phyloP scores from a whole-genome alignment of 805 yeast genomes.

The Ogataea angusta region DNA sequence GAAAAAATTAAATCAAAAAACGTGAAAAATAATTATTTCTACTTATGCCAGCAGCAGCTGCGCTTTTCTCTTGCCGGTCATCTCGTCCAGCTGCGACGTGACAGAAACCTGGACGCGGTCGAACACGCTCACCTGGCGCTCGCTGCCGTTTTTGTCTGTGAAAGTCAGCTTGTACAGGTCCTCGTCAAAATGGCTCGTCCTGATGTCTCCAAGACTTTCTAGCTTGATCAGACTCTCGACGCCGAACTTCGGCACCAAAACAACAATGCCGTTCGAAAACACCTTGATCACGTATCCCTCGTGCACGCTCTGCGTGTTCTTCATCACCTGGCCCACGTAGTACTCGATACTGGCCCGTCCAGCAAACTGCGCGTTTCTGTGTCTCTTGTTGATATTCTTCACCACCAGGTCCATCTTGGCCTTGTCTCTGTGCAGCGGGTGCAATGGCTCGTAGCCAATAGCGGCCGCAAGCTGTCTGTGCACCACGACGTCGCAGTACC shows the following conservation, averaged over 20 bases:
- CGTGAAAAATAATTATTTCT: background rate
- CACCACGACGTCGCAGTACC: conserved; percentile 96
- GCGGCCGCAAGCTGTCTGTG: conserved; percentile 99
- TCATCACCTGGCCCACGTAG: conserved; percentile 97
- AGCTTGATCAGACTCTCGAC: conserved; percentile 89
- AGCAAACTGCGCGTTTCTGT: conserved; percentile 97
- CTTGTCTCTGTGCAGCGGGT: conserved; percentile 81
- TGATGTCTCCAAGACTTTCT: conserved; percentile 66
- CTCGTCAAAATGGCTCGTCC: conserved; percentile 69
- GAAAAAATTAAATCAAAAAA: background rate
- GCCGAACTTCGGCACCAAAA: conserved; percentile 92
- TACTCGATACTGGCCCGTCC: conserved; percentile 98
- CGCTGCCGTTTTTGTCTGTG: conserved; percentile 37
- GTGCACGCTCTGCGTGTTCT: conserved; percentile 71
- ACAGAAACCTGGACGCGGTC: conserved; percentile 84
- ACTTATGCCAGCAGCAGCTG: conserved; percentile 56
- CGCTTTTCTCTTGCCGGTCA: conserved; percentile 90
- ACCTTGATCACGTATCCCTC: conserved; percentile 92
- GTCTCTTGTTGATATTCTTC: conserved; percentile 86
- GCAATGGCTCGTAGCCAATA: conserved; percentile 84
- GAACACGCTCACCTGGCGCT: conserved; percentile 56
- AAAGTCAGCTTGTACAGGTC: conserved; percentile 69
- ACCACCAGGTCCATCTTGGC: conserved; percentile 85
- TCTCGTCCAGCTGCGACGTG: conserved; percentile 75
- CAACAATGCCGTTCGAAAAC: conserved; percentile 91